These are phyloP conservation scores for Inosperma sp. DNA, from an alignment of 768 basidiomycete genomes.

Conservation along the genomic window DNA sequence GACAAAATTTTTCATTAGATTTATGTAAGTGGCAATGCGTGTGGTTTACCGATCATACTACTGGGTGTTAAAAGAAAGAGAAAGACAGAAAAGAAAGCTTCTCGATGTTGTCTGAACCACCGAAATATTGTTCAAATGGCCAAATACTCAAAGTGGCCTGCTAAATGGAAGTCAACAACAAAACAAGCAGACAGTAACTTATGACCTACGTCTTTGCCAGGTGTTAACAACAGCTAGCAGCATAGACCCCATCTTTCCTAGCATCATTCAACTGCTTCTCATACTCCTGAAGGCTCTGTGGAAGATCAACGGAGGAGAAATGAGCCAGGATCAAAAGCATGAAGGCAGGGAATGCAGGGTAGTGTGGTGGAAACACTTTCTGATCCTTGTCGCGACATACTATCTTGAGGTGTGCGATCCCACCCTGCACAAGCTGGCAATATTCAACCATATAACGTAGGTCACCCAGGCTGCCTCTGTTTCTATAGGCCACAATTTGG, in stretches of 20 bases:
- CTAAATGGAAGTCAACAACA: too few relatives aligned
- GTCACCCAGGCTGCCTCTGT: not conserved
- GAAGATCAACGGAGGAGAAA: not conserved
- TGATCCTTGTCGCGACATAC: not conserved
- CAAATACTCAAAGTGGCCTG: too few relatives aligned
- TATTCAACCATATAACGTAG: not conserved
- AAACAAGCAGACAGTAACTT: too few relatives aligned
- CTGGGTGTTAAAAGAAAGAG: too few relatives aligned
- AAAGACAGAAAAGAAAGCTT: too few relatives aligned
- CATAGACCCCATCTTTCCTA: not conserved
- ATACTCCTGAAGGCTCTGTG: not conserved
- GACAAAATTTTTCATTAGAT: too few relatives aligned
- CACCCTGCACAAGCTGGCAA: slow-evolving; percentile 1
- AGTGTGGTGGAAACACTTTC: not conserved
- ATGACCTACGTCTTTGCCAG: not conserved
- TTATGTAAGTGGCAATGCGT: too few relatives aligned
- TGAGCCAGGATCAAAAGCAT: not conserved
- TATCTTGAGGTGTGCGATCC: not conserved
- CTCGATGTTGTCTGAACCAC: too few relatives aligned
- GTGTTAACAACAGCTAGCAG: not conserved
- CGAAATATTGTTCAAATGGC: too few relatives aligned
- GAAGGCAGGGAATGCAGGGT: not conserved
- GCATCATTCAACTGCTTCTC: not conserved
- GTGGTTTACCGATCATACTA: too few relatives aligned
- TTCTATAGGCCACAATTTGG: not conserved